A percentile compares a stretch with the other conserved stretches of the same genome.
Conservation (phyloP, 768 basidiomycete species). For the Suillus weaverae region DNA sequence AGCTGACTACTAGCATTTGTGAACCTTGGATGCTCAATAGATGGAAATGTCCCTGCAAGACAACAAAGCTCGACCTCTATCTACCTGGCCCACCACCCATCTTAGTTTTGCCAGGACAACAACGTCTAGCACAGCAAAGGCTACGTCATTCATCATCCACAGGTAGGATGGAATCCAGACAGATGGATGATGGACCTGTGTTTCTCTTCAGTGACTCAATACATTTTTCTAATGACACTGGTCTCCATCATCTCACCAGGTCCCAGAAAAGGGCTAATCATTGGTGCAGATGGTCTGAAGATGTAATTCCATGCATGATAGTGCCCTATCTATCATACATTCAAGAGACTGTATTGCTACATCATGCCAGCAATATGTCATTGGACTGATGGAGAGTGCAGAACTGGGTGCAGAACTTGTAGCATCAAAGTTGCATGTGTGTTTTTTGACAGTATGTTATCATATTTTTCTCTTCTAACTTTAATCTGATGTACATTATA, state of each 20-base stretch:
- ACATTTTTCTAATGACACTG: neutral
- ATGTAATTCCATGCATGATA: neutral
- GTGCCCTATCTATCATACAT: constrained; percentile 4
- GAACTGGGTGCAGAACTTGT: neutral
- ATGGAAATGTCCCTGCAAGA: neutral
- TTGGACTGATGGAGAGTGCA: neutral
- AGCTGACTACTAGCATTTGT: neutral
- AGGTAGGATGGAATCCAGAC: neutral
- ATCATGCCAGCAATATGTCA: neutral
- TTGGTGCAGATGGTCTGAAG: neutral
- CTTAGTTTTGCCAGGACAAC: constrained; percentile 3
- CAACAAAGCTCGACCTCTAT: neutral
- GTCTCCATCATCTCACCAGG: no score
- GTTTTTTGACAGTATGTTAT: constrained; percentile 7
- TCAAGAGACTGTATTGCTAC: neutral
- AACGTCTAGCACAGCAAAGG: constrained; percentile 1
- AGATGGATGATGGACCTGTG: neutral
- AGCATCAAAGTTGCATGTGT: constrained; percentile 5
- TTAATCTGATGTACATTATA: constrained; percentile 1
- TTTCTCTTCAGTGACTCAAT: neutral
- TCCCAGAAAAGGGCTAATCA: constrained; percentile 8
- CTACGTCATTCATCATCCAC: neutral
- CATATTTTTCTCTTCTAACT: neutral
- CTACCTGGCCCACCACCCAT: neutral
- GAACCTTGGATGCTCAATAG: neutral